Evolutionary conservation across 2,329 filamentous ascomycete species (phyloP).

Genomic region (Beauveria bassiana): DNA sequence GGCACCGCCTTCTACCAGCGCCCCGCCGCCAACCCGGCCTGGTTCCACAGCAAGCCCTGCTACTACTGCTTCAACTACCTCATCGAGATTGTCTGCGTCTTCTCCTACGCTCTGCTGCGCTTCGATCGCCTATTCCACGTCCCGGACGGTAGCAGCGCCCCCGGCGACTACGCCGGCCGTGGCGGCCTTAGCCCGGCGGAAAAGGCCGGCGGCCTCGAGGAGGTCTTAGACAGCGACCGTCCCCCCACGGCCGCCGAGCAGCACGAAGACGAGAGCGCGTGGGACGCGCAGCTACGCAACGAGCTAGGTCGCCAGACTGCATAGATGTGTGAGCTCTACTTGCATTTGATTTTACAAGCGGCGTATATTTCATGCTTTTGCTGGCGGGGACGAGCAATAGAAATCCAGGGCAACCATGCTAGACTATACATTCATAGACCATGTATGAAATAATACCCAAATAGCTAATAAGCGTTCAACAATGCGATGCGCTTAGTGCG

Average conservation of each 20-base stretch:
- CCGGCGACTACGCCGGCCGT: conserved; percentile 39
- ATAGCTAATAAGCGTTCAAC: background rate
- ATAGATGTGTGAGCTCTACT: conserved; percentile 6
- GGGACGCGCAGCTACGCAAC: conserved; percentile 16
- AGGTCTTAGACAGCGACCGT: conserved; percentile 20
- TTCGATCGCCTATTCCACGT: conserved; percentile 72
- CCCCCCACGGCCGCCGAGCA: conserved; percentile 15
- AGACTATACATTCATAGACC: background rate
- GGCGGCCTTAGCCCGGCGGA: background rate
- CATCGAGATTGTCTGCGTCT: conserved; percentile 64
- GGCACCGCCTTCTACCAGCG: conserved; percentile 48
- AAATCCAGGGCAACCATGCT: background rate
- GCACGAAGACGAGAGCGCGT: conserved; percentile 14
- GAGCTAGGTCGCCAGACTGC: conserved; percentile 18
- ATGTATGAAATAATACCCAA: background rate
- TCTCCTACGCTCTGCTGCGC: conserved; percentile 56
- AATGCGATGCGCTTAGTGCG: too few species aligned
- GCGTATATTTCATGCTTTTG: background rate
- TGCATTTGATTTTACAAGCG: background rate
- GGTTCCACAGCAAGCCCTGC: conserved; percentile 62
- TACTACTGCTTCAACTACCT: conserved; percentile 78
- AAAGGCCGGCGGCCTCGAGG: conserved; percentile 16
- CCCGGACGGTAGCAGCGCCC: conserved; percentile 58
- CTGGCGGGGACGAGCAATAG: background rate
- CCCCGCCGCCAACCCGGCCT: conserved; percentile 48